A percentile compares a stretch with the other conserved stretches of the same genome.
These are phyloP conservation scores for Spiraea crenata DNA, from an alignment of 331 rosid genomes.

Conservation along the genomic window DNA sequence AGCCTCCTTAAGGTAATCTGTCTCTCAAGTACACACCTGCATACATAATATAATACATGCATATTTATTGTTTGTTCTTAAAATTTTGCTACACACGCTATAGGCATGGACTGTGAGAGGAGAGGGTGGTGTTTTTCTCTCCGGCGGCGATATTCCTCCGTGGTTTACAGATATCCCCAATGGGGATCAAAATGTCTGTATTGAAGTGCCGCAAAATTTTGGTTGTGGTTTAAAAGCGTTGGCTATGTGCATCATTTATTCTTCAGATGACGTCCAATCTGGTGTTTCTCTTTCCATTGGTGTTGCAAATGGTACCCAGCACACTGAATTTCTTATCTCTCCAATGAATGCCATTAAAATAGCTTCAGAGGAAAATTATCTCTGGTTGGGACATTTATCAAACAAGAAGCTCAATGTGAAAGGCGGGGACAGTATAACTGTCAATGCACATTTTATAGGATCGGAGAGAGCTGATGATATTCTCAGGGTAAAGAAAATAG, in stretches of 20 bases:
- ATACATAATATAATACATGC: too few relatives aligned
- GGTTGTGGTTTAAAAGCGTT: constrained; percentile 1
- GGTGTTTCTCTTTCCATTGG: background rate
- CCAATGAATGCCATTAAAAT: background rate
- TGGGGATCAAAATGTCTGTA: background rate
- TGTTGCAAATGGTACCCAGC: background rate
- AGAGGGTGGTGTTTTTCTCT: background rate
- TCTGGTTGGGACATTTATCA: background rate
- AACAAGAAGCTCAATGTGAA: background rate
- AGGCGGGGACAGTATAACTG: background rate
- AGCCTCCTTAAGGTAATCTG: constrained; percentile 9
- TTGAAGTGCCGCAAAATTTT: constrained; percentile 17
- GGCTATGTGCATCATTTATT: constrained; percentile 2
- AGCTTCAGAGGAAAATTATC: background rate
- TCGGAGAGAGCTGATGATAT: too few relatives aligned
- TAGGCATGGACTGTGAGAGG: background rate
- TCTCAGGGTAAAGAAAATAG: constrained; percentile 5
- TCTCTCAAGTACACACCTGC: background rate
- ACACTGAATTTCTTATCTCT: background rate
- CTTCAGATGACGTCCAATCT: background rate
- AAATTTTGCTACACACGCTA: background rate
- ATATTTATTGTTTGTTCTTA: too few relatives aligned
- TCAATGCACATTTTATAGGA: background rate
- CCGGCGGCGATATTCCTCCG: constrained; percentile 14
- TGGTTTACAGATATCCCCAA: constrained; percentile 3